phyloP scores from a whole-genome alignment of 2,329 filamentous ascomycete genomes.

The Trichoderma endophyticum region DNA sequence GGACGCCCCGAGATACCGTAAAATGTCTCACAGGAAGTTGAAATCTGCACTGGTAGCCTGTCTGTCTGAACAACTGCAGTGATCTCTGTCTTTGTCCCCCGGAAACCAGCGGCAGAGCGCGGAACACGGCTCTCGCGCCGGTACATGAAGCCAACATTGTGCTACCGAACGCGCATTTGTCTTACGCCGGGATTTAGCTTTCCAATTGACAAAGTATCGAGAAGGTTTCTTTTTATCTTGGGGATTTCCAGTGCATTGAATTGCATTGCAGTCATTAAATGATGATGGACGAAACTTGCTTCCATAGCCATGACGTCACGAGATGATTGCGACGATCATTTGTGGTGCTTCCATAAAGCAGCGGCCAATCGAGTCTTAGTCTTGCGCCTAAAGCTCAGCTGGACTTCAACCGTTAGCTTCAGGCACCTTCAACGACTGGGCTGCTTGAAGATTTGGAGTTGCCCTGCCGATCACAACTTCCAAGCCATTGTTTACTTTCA shows the following conservation, averaged over 20 bases:
- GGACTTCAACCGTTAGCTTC: neutral
- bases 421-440: neutral
- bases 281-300: neutral
- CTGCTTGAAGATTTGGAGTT: neutral
- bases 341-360: neutral
- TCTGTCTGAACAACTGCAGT: neutral
- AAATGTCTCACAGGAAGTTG: slow-evolving; percentile 22
- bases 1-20: slow-evolving; percentile 21
- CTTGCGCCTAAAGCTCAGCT: neutral
- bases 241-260: neutral
- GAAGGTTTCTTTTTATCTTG: neutral
- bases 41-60: neutral
- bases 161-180: neutral
- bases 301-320: slow-evolving; percentile 12
- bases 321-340: neutral
- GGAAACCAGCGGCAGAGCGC: neutral
- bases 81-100: neutral
- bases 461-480: neutral
- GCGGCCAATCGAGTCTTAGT: neutral
- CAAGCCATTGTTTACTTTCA: neutral
- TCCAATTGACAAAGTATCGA: neutral
- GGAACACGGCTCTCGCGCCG: slow-evolving; percentile 4
- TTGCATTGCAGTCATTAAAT: neutral
- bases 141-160: slow-evolving; percentile 7
- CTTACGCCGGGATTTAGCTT: neutral